phyloP scores from a whole-genome alignment of 495 filamentous ascomycete genomes.

The Tuber brumale region DNA sequence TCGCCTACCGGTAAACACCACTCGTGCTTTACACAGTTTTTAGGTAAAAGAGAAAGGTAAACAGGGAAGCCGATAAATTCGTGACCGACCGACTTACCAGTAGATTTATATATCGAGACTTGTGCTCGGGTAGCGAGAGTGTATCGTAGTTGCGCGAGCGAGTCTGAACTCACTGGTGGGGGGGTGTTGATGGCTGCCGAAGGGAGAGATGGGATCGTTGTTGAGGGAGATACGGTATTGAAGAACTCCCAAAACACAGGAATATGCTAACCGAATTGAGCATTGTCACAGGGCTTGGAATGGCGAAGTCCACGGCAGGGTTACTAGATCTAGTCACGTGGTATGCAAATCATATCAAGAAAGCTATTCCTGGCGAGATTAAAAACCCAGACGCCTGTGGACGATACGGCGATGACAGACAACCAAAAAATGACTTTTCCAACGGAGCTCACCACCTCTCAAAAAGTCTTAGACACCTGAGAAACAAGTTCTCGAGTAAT shows the following conservation, averaged over 20 bases:
- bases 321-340: not conserved
- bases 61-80: not conserved
- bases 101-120: not conserved
- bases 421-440: too few species aligned
- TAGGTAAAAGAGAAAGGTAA: not conserved
- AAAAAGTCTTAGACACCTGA: too few species aligned
- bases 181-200: not conserved
- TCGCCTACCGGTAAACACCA: not conserved
- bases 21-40: not conserved
- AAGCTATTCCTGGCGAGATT: too few species aligned
- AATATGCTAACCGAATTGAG: not conserved
- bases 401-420: too few species aligned
- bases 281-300: not conserved
- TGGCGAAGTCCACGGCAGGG: not conserved
- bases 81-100: not conserved
- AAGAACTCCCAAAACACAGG: not conserved
- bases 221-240: not conserved
- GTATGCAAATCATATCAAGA: too few species aligned
- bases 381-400: too few species aligned
- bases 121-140: not conserved
- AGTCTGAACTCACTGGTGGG: not conserved
- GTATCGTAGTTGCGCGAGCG: not conserved
- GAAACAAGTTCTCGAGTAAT: too few species aligned
- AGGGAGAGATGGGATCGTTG: not conserved
- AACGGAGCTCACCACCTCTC: too few species aligned